phyloP scores from a whole-genome alignment of 1,284 basidiomycete species.

The Porogramme epimiltina region DNA sequence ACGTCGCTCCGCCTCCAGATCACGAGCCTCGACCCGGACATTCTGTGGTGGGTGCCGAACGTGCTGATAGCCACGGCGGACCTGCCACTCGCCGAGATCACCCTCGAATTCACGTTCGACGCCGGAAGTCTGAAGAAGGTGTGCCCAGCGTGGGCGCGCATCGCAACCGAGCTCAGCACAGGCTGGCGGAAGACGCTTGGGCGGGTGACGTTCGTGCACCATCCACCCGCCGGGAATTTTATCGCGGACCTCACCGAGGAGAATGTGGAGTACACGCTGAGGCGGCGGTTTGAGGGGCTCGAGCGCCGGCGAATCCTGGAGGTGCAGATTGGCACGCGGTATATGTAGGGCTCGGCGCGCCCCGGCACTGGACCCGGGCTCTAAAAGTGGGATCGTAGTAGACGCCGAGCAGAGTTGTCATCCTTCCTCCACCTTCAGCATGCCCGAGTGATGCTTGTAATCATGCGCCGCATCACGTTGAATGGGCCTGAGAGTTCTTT shows the following conservation, averaged over 20 bases:
- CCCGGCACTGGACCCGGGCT: too few species aligned
- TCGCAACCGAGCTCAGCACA: not conserved
- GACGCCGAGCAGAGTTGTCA: too few species aligned
- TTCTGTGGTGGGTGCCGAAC: constrained; percentile 4
- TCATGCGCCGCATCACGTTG: too few species aligned
- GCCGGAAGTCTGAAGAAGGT: not conserved
- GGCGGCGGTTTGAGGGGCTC: not conserved
- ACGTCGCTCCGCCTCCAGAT: constrained; percentile 2
- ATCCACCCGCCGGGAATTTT: constrained; percentile 2
- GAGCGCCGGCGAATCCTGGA: not conserved
- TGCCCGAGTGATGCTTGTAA: too few species aligned
- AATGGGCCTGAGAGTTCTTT: too few species aligned
- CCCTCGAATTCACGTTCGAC: constrained; percentile 10
- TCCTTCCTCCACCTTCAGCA: too few species aligned
- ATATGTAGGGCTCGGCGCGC: too few species aligned
- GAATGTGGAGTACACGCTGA: not conserved
- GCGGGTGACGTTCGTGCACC: constrained; percentile 6
- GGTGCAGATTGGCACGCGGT: constrained; percentile 2
- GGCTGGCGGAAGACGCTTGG: constrained; percentile 3
- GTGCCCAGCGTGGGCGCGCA: not conserved
- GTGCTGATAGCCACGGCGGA: not conserved
- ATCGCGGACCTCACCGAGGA: not conserved
- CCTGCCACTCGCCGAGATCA: not conserved
- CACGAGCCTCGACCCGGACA: not conserved
- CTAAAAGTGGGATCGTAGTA: too few species aligned